Percentiles rank a stretch among this genome's conserved stretches.
phyloP scores from a whole-genome alignment of 2,329 filamentous ascomycete species.

The Aspergillus ibericus region DNA sequence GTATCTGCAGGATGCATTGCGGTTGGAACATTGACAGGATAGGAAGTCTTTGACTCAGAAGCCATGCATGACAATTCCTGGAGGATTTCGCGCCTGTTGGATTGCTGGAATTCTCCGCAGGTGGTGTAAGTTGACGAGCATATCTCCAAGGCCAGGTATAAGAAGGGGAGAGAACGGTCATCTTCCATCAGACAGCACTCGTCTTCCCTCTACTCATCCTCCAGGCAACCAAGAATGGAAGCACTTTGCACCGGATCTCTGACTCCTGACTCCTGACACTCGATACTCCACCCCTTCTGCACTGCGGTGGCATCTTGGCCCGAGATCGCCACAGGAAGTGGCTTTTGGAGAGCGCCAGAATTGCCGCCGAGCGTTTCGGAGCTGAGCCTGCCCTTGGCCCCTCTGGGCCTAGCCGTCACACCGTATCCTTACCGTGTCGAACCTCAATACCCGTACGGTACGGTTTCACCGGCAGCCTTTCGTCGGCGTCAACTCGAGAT shows the following conservation, averaged over 20 bases:
- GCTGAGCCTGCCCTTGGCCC: conserved; percentile 6
- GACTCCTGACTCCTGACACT: conserved; percentile 61
- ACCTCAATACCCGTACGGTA: conserved; percentile 12
- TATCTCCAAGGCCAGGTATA: background rate
- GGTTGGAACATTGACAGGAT: background rate
- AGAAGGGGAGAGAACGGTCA: background rate
- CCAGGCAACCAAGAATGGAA: background rate
- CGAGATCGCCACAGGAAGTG: background rate
- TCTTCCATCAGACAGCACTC: background rate
- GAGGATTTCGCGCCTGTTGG: background rate
- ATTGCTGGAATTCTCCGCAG: background rate
- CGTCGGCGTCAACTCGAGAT: conserved; percentile 7
- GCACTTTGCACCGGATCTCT: background rate
- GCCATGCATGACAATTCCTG: background rate
- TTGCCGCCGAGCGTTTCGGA: background rate
- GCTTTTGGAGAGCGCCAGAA: conserved; percentile 12
- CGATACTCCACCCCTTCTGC: conserved; percentile 56
- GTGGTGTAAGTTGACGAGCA: background rate
- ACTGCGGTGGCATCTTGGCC: background rate
- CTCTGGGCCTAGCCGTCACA: conserved; percentile 14
- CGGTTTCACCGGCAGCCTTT: background rate
- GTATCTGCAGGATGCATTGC: background rate
- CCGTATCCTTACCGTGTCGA: conserved; percentile 14
- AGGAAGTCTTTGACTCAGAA: background rate
- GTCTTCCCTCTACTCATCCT: background rate